Evolutionary conservation across 139 green algal genomes (phyloP), one percentile per base, ranked within the genome.

Genomic region (Chlorella sorokiniana): DNA sequence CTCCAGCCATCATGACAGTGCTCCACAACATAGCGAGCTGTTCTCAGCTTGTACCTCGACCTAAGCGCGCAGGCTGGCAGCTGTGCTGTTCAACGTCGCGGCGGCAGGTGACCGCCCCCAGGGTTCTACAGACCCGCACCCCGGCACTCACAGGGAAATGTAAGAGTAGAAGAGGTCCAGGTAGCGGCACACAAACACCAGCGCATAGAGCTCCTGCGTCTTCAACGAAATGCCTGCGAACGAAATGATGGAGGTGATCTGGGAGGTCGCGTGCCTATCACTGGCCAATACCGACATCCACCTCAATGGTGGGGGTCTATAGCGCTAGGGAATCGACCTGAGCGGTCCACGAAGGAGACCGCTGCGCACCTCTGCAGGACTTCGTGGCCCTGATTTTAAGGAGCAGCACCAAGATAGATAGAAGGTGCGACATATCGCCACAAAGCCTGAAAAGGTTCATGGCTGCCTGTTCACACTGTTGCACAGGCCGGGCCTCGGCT

Each of bases 121-220:
- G 29, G 8, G 27, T 31, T 16, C 22, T n/a, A 22, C 29, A n/a
- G 18, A 8, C 31, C 40, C 11, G 56, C 67, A 54, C 67, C 67
- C 35, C 14, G 35, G 23, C 35, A 86, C 94, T 88, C 69, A 98
- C 93, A 99, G 27, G 3, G 93, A 98, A 27, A 98, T 86, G 83
- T 94, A 99, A 71, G 89, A 94, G 76, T 88, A 95, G 82, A 99
- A 97, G 11, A 99, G 81, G 83, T 99, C 97, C 45, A 99, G 85
- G 84, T 99, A 99, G 62, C 97, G 91, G 10, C 90, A 96, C 20
- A 96, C 63, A 72, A 99, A 99, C 5, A 99, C 97, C 5, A 98
- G 75, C 0, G 88, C 85, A 83, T 99, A 99, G 31, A 99, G 90
- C 88, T 99, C 96, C 84, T 99, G 97, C 1, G 97, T 99, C 83